Base-by-base conservation (phyloP, 2,329 filamentous ascomycete genomes). In the Shiraia sp. region DNA sequence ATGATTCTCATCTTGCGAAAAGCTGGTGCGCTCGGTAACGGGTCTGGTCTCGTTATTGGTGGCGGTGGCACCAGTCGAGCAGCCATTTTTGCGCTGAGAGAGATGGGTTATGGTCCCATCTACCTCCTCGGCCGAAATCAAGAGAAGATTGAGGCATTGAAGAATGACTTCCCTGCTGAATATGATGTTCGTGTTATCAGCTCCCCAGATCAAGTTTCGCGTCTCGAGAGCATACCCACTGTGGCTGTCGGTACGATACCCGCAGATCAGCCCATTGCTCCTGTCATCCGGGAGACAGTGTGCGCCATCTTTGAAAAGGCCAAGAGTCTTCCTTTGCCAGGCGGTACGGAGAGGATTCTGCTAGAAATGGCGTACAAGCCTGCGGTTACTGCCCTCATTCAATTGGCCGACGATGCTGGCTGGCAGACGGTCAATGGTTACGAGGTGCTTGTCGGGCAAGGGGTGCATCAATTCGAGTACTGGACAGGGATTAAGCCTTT, bases 361-460 rank as follows among this genome's bases (percentile, higher is more conserved):
- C 73, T 97, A 3, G 93, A 99, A 70, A 96, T 99, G 91, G 92
- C 93, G 2, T 99, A 99, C 71, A 95, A 92, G 70, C 93, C 93
- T 14, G 76, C 80, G 0, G 79, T 88, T 37, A 99, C 93, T 4
- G 81, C 86, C 6, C 71, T 96, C 53, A 96, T 97, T 84, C 80
- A 87, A 65, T 74, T 96, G 64, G 92, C 91, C 2, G 78, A 83
- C 57, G 80, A 86, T 54, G 80, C 81, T 10, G 85, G 86, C 3
- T 99, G 93, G 93, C 79, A 74, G 41, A 90, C 87, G 2, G 86
- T 97, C 49, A 85, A 90, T 6, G 93, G 93, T 0, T 71, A 96
- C 27, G 93, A 99, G 69, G 90, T 93, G 22, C 76, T 99, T 40
- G 84, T 90, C 47, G 89, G 88, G 4, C 93, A 99, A 71, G 93